Conservation (phyloP, 768 basidiomycete genomes). For the Hortiboletus campestris region DNA sequence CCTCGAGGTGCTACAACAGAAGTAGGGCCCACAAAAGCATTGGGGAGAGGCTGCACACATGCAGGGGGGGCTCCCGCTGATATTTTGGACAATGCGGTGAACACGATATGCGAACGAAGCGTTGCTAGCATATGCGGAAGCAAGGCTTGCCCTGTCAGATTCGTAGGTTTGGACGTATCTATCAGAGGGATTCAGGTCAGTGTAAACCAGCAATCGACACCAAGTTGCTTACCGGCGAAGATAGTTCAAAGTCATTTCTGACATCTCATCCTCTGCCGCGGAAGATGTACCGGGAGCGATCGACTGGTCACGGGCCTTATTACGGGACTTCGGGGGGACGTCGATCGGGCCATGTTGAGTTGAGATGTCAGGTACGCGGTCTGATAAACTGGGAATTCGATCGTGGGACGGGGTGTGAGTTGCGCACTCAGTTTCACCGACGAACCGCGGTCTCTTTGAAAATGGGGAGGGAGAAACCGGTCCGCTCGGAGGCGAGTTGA, state of each 20-base stretch:
- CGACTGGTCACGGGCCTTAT: not conserved
- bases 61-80: not conserved
- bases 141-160: constrained; percentile 31
- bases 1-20: not conserved
- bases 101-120: constrained; percentile 33
- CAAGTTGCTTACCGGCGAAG: constrained; percentile 26
- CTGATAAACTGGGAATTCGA: not conserved
- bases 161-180: constrained; percentile 35
- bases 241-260: constrained; percentile 31
- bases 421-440: constrained; percentile 2
- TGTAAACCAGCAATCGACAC: not conserved
- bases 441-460: not conserved
- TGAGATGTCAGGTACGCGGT: not conserved
- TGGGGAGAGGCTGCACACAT: not conserved
- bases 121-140: constrained; percentile 30
- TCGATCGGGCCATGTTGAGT: not conserved
- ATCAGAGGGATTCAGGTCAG: constrained; percentile 2
- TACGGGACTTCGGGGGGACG: not conserved
- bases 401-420: not conserved
- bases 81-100: constrained; percentile 10
- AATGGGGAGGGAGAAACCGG: not conserved
- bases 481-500: not conserved
- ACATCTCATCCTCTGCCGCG: constrained; percentile 22
- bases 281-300: not conserved
- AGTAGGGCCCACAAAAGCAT: constrained; percentile 18